A percentile compares a stretch with the other conserved stretches of the same genome.
Evolutionary conservation across 768 basidiomycete species (phyloP).

Genomic region (Lactarius deliciosus): DNA sequence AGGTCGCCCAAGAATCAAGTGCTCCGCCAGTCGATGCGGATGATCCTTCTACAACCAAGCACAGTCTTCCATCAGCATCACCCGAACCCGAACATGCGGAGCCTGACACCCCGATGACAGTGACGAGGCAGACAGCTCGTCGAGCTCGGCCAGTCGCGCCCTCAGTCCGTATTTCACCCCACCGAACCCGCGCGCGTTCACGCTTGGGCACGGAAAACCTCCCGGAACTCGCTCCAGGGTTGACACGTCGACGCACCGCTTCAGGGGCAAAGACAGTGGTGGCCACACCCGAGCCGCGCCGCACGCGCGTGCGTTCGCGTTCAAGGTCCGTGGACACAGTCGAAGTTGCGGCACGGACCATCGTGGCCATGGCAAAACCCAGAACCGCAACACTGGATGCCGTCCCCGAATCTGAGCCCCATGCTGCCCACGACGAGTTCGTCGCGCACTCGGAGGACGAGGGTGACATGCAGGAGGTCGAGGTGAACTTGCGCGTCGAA

Average conservation of each 20-base stretch:
- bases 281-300: background rate
- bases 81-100: background rate
- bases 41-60: background rate
- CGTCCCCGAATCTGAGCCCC: slow-evolving; percentile 12
- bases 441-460: slow-evolving; percentile 16
- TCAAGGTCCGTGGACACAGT: background rate
- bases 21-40: background rate
- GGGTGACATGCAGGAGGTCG: slow-evolving; percentile 20
- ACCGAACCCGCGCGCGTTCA: slow-evolving; percentile 4
- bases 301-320: slow-evolving; percentile 10
- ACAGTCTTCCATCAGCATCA: background rate
- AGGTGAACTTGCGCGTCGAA: slow-evolving; percentile 8
- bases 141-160: background rate
- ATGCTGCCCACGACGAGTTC: slow-evolving; percentile 13
- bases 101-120: background rate
- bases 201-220: background rate
- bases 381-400: background rate
- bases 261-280: background rate
- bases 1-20: background rate
- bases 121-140: background rate
- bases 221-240: background rate
- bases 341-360: background rate
- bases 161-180: background rate
- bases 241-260: background rate
- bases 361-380: background rate